These are phyloP conservation scores for Heritiera fomes DNA, from an alignment of 345 rosid species.

Conservation along the genomic window DNA sequence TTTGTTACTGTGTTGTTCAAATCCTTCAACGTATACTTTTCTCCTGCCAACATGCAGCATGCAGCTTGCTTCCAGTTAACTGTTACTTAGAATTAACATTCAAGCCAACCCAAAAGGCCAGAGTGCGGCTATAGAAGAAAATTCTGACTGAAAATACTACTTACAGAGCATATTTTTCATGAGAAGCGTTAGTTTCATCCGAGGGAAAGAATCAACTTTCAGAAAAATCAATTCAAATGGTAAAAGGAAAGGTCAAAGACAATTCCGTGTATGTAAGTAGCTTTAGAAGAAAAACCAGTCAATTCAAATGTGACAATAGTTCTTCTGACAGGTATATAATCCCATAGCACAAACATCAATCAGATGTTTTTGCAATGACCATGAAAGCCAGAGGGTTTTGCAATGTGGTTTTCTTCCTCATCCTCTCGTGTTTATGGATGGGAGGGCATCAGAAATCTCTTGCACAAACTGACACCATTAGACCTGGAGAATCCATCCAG, in stretches of 20 bases:
- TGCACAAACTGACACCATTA: conserved; percentile 12
- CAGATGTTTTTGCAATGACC: background rate
- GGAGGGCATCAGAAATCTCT: background rate
- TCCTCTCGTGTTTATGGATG: conserved; percentile 1
- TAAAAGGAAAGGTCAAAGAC: too few species aligned
- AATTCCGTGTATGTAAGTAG: too few species aligned
- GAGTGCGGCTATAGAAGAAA: background rate
- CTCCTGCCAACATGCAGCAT: background rate
- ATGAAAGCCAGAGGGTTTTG: background rate
- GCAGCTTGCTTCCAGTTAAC: background rate
- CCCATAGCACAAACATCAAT: too few species aligned
- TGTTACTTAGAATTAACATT: background rate
- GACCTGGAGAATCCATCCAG: background rate
- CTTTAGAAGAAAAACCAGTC: too few species aligned
- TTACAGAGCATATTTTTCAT: too few species aligned
- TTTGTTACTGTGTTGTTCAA: background rate
- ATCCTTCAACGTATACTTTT: background rate
- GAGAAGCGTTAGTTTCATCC: too few species aligned
- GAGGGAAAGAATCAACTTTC: too few species aligned
- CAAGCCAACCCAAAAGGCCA: background rate
- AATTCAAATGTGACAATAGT: too few species aligned
- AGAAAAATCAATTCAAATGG: too few species aligned
- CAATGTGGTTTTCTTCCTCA: background rate
- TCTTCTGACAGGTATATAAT: too few species aligned
- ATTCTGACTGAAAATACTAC: background rate